Evolutionary conservation across 805 yeast species (phyloP), one percentile per base, ranked within the genome.

Genomic region (Metschnikowia orientalis): DNA sequence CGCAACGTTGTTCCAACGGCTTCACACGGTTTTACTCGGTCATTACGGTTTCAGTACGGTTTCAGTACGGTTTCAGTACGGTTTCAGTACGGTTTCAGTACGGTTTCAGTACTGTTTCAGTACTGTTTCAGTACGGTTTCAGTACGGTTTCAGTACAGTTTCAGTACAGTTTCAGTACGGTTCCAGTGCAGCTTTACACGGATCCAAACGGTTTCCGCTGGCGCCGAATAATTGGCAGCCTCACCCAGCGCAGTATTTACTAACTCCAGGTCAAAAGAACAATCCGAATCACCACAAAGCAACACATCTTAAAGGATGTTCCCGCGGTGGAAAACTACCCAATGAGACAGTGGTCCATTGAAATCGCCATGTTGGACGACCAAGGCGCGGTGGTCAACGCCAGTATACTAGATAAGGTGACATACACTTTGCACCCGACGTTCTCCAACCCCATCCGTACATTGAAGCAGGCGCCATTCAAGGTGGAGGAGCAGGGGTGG

Each of bases 401-500:
- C 2, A 77, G 70, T 28, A 72, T 90, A 35, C 83, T 90, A 51
- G 97, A 92, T 58, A 85, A 83, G 60, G 96, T 88, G 33, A 88
- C 95, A 4, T 90, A 90, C 59, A 81, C 87, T 47, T 72, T 92
- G 44, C 98, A 90, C 65, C 97, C 97, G 30, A 92, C 97, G 7
- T 90, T 90, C 63, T 77, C 77, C 30, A 88, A 88, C 57, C 97
- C 97, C 8, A 80, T 75, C 43, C 75, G 97, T 56, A 69, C 81
- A 8, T 57, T 87, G 54, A 85, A 83, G 52, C 80, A 79, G 51
- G 75, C 83, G 7, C 98, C 98, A 8, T 90, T 89, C 63, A 74
- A 63, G 53, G 81, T 90, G 37, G 84, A 78, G 51, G 98, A 90
- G 58, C 81, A 86, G 63, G 98, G 98, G 32, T 90, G 98, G 97